Conservation (phyloP, 1,284 basidiomycete genomes). For the Serendipita sp. region DNA sequence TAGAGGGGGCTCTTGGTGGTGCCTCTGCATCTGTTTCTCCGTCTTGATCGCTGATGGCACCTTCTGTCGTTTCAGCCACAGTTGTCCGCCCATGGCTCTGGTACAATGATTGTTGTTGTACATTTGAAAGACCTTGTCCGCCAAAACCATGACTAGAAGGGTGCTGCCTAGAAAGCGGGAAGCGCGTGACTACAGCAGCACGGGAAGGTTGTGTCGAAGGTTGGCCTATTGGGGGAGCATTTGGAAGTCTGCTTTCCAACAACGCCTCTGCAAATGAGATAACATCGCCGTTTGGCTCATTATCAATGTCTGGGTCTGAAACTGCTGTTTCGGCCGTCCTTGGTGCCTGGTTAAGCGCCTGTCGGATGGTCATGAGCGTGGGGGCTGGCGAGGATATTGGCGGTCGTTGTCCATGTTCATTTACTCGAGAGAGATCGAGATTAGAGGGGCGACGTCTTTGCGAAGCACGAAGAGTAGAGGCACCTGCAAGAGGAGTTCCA, state of each 20-base stretch:
- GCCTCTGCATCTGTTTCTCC: conserved; percentile 12
- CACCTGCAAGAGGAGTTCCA: conserved; percentile 3
- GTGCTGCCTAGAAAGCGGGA: background rate
- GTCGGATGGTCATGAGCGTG: conserved; percentile 46
- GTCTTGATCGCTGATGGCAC: background rate
- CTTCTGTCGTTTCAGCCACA: background rate
- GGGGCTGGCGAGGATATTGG: conserved; percentile 42
- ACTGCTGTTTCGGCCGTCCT: conserved; percentile 11
- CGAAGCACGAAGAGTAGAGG: conserved; percentile 6
- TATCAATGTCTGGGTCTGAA: conserved; percentile 27
- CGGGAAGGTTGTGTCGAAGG: conserved; percentile 48
- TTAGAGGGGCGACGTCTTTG: conserved; percentile 13
- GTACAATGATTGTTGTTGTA: conserved; percentile 22
- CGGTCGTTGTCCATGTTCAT: conserved; percentile 21
- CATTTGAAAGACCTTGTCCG: background rate
- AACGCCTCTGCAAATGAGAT: conserved; percentile 59
- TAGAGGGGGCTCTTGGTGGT: conserved; percentile 15
- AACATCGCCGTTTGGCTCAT: conserved; percentile 42
- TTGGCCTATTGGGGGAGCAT: conserved; percentile 50
- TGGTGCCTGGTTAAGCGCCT: conserved; percentile 30
- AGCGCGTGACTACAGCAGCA: conserved; percentile 4
- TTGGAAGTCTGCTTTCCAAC: conserved; percentile 60
- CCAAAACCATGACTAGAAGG: conserved; percentile 3
- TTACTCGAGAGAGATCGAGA: conserved; percentile 13
- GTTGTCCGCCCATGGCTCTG: conserved; percentile 26